These are phyloP conservation scores for Botryosphaeria agaves DNA, from an alignment of 2,329 filamentous ascomycete genomes.

Conservation along the genomic window DNA sequence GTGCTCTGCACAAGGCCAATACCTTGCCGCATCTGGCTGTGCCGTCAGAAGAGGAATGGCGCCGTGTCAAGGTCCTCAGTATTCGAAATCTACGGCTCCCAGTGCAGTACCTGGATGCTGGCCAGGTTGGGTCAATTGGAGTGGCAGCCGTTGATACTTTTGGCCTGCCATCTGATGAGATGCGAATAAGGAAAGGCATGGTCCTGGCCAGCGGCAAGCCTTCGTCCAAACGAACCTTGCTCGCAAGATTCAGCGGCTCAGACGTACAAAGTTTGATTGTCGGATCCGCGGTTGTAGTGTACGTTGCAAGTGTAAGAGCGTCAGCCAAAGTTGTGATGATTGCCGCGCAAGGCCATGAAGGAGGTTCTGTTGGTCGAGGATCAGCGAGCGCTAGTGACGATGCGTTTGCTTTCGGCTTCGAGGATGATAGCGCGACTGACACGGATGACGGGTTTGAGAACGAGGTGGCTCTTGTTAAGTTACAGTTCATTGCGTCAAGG, in stretches of 20 bases:
- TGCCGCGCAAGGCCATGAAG: too few species aligned
- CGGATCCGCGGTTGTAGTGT: slow-evolving; percentile 61
- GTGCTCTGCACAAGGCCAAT: slow-evolving; percentile 19
- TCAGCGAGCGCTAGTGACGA: too few species aligned
- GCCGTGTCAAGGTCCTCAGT: slow-evolving; percentile 63
- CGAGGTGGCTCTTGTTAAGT: slow-evolving; percentile 39
- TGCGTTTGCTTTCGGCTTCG: slow-evolving; percentile 2
- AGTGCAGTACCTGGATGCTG: slow-evolving; percentile 55
- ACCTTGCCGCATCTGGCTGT: background rate
- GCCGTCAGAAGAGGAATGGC: slow-evolving; percentile 49
- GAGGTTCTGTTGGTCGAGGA: too few species aligned
- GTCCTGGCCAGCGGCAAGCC: slow-evolving; percentile 48
- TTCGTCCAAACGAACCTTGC: slow-evolving; percentile 29
- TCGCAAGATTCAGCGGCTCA: slow-evolving; percentile 49
- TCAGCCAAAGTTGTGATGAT: slow-evolving; percentile 59
- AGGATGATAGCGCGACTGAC: slow-evolving; percentile 20
- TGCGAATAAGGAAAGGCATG: slow-evolving; percentile 62
- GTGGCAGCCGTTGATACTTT: too few species aligned
- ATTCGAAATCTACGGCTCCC: slow-evolving; percentile 77
- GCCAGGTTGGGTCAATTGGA: slow-evolving; percentile 82
- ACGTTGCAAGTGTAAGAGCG: slow-evolving; percentile 73
- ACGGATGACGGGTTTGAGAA: slow-evolving; percentile 21
- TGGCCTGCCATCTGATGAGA: too few species aligned
- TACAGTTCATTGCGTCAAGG: slow-evolving; percentile 50
- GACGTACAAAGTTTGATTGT: slow-evolving; percentile 33